Conservation (phyloP, 2,329 filamentous ascomycete genomes). For the Emydomyces testavorans region DNA sequence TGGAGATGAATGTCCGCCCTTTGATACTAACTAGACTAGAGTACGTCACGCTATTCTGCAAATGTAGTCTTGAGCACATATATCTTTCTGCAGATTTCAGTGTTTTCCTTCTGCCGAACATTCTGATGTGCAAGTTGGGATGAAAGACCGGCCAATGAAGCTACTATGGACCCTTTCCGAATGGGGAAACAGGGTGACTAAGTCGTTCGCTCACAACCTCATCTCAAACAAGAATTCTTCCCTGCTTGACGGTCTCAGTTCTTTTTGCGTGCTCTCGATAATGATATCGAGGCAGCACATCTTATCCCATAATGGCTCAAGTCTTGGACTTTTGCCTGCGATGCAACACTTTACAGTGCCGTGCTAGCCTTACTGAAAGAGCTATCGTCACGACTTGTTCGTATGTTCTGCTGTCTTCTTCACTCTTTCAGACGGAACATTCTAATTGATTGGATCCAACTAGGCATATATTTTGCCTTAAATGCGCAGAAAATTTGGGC, state of each 20-base stretch:
- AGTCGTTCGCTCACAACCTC: neutral
- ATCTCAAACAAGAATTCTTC: neutral
- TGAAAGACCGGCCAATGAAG: too few relatives aligned
- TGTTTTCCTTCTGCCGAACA: too few relatives aligned
- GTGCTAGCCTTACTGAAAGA: conserved; percentile 53
- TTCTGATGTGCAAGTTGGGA: too few relatives aligned
- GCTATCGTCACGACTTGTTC: conserved; percentile 86
- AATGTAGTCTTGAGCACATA: too few relatives aligned
- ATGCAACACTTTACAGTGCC: conserved; percentile 73
- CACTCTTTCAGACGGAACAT: neutral
- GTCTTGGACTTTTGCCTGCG: conserved; percentile 62
- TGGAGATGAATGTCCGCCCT: too few relatives aligned
- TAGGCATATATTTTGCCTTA: conserved; percentile 75
- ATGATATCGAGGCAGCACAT: neutral
- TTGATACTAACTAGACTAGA: too few relatives aligned
- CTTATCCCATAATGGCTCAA: conserved; percentile 13
- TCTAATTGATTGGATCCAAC: conserved; percentile 12
- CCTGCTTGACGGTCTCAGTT: neutral
- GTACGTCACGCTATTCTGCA: too few relatives aligned
- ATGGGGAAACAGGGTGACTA: neutral
- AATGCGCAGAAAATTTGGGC: conserved; percentile 56
- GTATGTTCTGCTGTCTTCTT: conserved; percentile 35
- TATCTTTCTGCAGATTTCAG: too few relatives aligned
- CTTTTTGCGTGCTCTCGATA: neutral
- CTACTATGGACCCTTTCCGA: too few relatives aligned